Evolutionary conservation across 208 protist species (phyloP).

Genomic region (Trypanosoma platydactyli): DNA sequence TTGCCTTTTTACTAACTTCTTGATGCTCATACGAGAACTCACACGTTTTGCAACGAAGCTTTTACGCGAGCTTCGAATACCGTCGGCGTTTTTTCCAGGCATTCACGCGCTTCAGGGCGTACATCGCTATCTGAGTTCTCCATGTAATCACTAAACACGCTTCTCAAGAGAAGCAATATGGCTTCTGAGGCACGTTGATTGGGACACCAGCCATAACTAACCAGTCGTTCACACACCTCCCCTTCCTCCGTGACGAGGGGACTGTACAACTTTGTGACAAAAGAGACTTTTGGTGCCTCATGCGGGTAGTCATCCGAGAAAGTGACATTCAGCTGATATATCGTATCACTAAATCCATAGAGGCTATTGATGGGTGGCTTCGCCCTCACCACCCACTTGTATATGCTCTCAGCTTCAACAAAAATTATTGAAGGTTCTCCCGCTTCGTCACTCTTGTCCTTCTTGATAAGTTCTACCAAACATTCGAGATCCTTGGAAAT

Average conservation of each 20-base stretch:
- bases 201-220: constrained; percentile 49
- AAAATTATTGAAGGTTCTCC: not conserved
- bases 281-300: constrained; percentile 45
- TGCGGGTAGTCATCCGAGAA: constrained; percentile 66
- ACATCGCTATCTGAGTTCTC: constrained; percentile 29
- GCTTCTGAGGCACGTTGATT: constrained; percentile 33
- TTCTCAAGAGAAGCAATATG: constrained; percentile 34
- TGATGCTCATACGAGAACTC: not conserved
- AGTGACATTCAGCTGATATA: constrained; percentile 37
- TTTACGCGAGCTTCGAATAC: constrained; percentile 30
- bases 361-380: constrained; percentile 40
- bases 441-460: not conserved
- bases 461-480: constrained; percentile 19
- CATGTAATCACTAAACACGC: constrained; percentile 50
- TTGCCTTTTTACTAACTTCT: constrained; percentile 13
- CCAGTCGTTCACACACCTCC: constrained; percentile 47
- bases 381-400: constrained; percentile 46
- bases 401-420: constrained; percentile 29
- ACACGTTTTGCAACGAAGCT: no score
- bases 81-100: constrained; percentile 18
- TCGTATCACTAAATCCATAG: constrained; percentile 30
- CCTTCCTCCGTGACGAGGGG: constrained; percentile 52
- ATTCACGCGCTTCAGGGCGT: constrained; percentile 43
- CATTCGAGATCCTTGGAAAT: constrained; percentile 39
- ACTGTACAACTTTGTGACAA: constrained; percentile 62